Percentiles rank a stretch among this genome's conserved stretches.
phyloP scores from a whole-genome alignment of 208 protist species.

The Herpetomonas samuelpessoai region DNA sequence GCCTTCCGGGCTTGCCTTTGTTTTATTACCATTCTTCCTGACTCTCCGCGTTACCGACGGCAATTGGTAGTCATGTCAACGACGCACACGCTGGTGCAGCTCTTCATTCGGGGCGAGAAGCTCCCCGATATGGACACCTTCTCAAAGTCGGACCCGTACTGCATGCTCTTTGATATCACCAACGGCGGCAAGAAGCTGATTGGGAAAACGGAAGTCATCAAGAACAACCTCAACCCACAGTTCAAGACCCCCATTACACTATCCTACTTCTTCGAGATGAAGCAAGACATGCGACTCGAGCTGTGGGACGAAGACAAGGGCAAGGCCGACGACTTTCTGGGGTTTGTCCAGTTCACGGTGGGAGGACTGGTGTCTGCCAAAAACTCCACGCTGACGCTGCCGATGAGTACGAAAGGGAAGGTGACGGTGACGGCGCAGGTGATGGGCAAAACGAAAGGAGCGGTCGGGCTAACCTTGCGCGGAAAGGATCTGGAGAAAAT shows the following conservation, averaged over 20 bases:
- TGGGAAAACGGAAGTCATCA: slow-evolving; percentile 25
- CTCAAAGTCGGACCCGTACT: slow-evolving; percentile 29
- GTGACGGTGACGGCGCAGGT: slow-evolving; percentile 19
- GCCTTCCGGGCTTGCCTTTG: too few relatives aligned
- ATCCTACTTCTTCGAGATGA: slow-evolving; percentile 41
- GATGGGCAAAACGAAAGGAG: slow-evolving; percentile 14
- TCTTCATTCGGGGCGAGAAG: slow-evolving; percentile 27
- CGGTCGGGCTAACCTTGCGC: slow-evolving; percentile 13
- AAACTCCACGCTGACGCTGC: slow-evolving; percentile 13
- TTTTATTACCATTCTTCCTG: too few relatives aligned
- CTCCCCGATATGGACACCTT: slow-evolving; percentile 20
- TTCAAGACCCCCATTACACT: slow-evolving; percentile 21
- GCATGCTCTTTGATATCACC: slow-evolving; percentile 9
- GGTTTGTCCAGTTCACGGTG: slow-evolving; percentile 15
- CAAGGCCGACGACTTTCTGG: slow-evolving; percentile 24
- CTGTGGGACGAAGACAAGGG: slow-evolving; percentile 23
- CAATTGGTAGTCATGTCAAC: slow-evolving; percentile 10
- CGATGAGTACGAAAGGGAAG: slow-evolving; percentile 16
- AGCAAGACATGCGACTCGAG: slow-evolving; percentile 17
- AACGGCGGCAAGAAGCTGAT: not conserved
- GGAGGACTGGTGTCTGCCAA: slow-evolving; percentile 19
- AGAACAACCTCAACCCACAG: slow-evolving; percentile 32
- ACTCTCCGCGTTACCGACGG: too few relatives aligned
- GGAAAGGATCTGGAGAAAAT: slow-evolving; percentile 35
- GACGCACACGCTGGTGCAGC: slow-evolving; percentile 22